Conservation (phyloP, 2,329 filamentous ascomycete species). For the Balansia obtecta region DNA sequence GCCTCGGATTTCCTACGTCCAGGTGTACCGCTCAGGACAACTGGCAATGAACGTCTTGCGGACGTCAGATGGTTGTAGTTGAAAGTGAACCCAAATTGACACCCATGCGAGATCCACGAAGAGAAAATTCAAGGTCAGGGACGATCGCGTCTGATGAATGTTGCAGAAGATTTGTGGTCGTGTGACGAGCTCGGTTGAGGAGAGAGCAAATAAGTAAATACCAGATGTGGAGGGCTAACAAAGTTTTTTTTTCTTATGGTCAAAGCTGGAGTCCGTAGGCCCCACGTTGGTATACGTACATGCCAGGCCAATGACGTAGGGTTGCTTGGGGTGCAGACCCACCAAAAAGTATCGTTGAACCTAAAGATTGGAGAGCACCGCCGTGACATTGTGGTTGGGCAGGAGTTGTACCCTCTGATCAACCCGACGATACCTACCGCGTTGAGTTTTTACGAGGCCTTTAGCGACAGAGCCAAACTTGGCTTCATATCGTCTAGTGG, state of each 20-base stretch:
- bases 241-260: conserved; percentile 1
- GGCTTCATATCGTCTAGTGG: too few species aligned
- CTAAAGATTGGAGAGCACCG: neutral
- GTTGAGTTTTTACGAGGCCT: too few species aligned
- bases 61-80: neutral
- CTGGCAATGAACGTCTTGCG: neutral
- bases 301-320: conserved; percentile 1
- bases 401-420: neutral
- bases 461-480: too few species aligned
- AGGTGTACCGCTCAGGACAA: conserved; percentile 1
- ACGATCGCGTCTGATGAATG: neutral
- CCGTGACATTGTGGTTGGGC: neutral
- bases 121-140: neutral
- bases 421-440: neutral
- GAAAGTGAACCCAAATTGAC: neutral
- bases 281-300: too few species aligned
- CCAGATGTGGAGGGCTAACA: neutral
- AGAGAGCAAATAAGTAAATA: neutral
- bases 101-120: neutral
- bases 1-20: neutral
- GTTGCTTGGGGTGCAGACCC: neutral
- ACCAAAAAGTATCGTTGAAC: neutral
- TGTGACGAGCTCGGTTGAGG: neutral
- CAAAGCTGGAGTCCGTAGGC: too few species aligned
- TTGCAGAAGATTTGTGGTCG: neutral